Percentiles rank a stretch among this genome's conserved stretches.
Evolutionary conservation across 441 rosid species (phyloP).

Genomic region (Corymbia calophylla): DNA sequence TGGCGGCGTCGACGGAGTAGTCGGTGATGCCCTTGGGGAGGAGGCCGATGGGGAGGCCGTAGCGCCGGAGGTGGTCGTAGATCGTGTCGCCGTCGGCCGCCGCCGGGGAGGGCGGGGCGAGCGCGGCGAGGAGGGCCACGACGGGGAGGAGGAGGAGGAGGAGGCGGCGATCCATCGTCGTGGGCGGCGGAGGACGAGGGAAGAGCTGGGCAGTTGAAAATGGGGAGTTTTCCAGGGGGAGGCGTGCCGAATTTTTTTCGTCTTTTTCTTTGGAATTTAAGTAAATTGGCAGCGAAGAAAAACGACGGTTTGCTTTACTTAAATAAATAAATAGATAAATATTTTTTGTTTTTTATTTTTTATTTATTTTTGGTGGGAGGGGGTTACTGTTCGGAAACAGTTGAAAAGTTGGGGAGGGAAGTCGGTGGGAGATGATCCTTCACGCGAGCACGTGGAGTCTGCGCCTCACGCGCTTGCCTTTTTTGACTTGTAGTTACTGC

Average conservation of each 20-base stretch:
- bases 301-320: background rate
- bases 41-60: conserved; percentile 52
- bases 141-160: background rate
- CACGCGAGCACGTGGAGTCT: background rate
- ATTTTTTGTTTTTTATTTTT: fast-evolving
- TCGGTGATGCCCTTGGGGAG: conserved; percentile 54
- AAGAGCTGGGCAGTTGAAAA: background rate
- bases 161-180: background rate
- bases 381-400: background rate
- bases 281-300: background rate
- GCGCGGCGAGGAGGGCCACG: background rate
- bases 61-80: conserved; percentile 40
- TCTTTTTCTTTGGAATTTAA: background rate
- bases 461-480: background rate
- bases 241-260: background rate
- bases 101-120: background rate
- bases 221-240: background rate
- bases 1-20: conserved; percentile 31
- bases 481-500: background rate
- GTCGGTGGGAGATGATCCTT: background rate
- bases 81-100: background rate
- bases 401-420: background rate
- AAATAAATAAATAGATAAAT: background rate
- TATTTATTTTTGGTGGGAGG: background rate
- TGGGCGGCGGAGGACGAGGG: background rate